phyloP scores from a whole-genome alignment of 768 basidiomycete genomes.

The Hygrophorus pudorinus region DNA sequence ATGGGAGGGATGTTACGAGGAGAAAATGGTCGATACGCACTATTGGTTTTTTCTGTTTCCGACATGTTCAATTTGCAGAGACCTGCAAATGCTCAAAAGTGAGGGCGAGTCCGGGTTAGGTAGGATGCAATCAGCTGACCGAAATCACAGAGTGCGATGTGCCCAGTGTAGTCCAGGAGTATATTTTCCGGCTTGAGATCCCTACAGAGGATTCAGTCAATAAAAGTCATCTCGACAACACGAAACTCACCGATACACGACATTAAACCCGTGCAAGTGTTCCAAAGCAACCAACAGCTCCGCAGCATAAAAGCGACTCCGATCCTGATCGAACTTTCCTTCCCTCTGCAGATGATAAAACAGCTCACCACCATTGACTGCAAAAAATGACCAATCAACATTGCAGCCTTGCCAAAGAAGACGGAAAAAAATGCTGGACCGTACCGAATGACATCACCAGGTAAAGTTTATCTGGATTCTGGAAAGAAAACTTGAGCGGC shows the following conservation, averaged over 20 bases:
- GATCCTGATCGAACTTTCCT: conserved; percentile 88
- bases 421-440: conserved; percentile 14
- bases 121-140: conserved; percentile 28
- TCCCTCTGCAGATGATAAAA: conserved; percentile 97
- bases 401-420: background rate
- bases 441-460: conserved; percentile 91
- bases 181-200: conserved; percentile 99
- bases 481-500: conserved; percentile 98
- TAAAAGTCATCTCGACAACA: background rate
- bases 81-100: conserved; percentile 26
- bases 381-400: background rate
- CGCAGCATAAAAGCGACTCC: conserved; percentile 97
- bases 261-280: conserved; percentile 95
- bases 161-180: conserved; percentile 91
- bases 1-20: conserved; percentile 4
- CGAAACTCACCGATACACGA: conserved; percentile 78
- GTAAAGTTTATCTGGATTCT: conserved; percentile 95
- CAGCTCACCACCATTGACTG: conserved; percentile 94
- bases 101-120: conserved; percentile 1
- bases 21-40: conserved; percentile 30
- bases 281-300: conserved; percentile 92
- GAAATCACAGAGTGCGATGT: conserved; percentile 97
- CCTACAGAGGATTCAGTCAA: conserved; percentile 24
- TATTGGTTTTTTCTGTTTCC: conserved; percentile 95
- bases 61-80: conserved; percentile 96